These are phyloP conservation scores for Serendipita sp. DNA, from an alignment of 768 basidiomycete genomes.

Conservation along the genomic window DNA sequence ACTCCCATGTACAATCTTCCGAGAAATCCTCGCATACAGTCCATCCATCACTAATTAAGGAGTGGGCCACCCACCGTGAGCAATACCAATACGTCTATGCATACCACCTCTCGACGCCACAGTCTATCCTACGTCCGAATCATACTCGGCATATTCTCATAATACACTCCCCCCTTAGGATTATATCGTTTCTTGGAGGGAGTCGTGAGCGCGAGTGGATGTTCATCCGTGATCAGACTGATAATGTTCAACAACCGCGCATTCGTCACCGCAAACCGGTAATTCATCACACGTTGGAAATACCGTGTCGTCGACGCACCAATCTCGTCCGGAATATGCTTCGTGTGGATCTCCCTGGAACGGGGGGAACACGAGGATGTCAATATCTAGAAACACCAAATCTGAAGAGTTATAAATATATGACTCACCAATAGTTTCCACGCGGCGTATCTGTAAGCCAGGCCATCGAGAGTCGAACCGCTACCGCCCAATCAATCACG, in stretches of 20 bases:
- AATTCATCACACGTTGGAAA: neutral
- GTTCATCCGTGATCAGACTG: neutral
- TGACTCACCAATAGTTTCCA: neutral
- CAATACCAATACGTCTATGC: neutral
- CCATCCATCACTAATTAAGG: neutral
- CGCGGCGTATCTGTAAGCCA: neutral
- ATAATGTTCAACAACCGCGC: neutral
- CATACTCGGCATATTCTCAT: neutral
- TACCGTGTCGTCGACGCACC: neutral
- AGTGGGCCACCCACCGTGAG: neutral
- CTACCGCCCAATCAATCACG: neutral
- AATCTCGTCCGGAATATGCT: neutral
- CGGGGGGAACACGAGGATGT: too few species aligned
- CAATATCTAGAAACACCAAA: too few species aligned
- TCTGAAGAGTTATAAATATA: too few species aligned
- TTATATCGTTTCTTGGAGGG: neutral
- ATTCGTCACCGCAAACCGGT: neutral
- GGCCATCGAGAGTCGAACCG: neutral
- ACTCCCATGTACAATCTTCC: too few species aligned
- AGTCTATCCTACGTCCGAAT: neutral
- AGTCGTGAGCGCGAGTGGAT: neutral
- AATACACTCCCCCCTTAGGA: neutral
- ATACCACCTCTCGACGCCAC: neutral
- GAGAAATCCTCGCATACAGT: neutral
- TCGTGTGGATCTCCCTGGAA: neutral